These are phyloP conservation scores for Verticillium klebahnii DNA, from an alignment of 2,329 filamentous ascomycete genomes.

Conservation along the genomic window DNA sequence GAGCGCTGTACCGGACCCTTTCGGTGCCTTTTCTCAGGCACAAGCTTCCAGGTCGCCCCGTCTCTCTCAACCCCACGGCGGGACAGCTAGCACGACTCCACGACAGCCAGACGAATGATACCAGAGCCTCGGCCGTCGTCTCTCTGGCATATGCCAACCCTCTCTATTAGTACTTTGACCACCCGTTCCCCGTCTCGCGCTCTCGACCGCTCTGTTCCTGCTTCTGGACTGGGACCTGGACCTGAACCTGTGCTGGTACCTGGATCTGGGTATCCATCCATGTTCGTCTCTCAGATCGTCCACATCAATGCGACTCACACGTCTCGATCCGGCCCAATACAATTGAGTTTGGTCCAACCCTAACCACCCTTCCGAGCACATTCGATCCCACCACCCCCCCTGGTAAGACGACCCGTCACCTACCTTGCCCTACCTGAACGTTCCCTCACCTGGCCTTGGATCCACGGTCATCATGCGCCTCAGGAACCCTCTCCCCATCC, in stretches of 20 bases:
- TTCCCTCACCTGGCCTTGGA: background rate
- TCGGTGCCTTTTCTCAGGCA: background rate
- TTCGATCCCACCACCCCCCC: background rate
- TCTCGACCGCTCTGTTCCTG: background rate
- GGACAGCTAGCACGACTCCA: background rate
- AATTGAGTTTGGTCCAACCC: background rate
- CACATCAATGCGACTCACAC: background rate
- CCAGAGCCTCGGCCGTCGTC: background rate
- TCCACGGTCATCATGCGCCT: background rate
- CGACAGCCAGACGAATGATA: background rate
- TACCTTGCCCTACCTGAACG: background rate
- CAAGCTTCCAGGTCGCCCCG: background rate
- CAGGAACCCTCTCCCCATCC: background rate
- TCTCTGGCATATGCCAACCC: background rate
- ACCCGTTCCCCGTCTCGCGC: background rate
- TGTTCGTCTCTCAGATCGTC: background rate
- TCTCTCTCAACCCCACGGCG: background rate
- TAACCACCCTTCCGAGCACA: background rate
- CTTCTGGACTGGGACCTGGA: no score
- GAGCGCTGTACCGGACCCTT: background rate
- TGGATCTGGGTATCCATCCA: background rate
- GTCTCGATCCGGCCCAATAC: background rate
- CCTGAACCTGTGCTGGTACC: background rate
- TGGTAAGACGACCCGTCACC: background rate
- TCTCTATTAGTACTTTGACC: background rate